These are phyloP conservation scores for Yamadazyma diospyri DNA, from an alignment of 1,139 yeast genomes.

Conservation along the genomic window DNA sequence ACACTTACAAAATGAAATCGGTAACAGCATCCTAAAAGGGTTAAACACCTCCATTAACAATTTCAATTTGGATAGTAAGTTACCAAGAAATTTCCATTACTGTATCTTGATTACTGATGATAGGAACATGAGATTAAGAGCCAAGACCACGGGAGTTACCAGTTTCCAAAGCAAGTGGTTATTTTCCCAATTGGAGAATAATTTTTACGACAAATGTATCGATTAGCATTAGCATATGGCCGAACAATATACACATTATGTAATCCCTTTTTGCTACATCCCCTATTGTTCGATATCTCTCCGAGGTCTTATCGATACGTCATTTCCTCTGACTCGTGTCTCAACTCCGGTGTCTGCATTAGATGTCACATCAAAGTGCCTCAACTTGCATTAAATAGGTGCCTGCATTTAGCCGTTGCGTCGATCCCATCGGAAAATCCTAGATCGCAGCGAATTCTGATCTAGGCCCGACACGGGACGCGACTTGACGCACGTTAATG, in stretches of 20 bases:
- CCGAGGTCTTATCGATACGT: too few species aligned
- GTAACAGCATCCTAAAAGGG: conserved; percentile 38
- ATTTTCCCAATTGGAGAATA: conserved; percentile 47
- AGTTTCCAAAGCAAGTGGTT: conserved; percentile 63
- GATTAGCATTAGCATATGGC: conserved; percentile 23
- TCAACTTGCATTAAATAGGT: too few species aligned
- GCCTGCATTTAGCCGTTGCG: too few species aligned
- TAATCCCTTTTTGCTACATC: too few species aligned
- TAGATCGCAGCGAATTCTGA: too few species aligned
- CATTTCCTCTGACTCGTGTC: too few species aligned
- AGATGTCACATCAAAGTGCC: too few species aligned
- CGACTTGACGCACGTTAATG: conserved; percentile 1
- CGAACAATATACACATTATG: background rate
- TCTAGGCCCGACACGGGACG: conserved; percentile 4
- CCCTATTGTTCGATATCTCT: too few species aligned
- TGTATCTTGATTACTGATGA: conserved; percentile 71
- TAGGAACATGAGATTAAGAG: conserved; percentile 64
- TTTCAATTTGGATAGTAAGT: conserved; percentile 25
- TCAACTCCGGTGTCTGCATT: too few species aligned
- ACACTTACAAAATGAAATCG: conserved; percentile 44
- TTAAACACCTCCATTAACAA: conserved; percentile 18
- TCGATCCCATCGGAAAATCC: too few species aligned
- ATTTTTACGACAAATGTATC: conserved; percentile 38
- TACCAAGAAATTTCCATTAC: conserved; percentile 46
- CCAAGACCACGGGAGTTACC: conserved; percentile 55